phyloP scores from a whole-genome alignment of 371 early-diverging fungal genomes.

The Apophysomyces elegans region DNA sequence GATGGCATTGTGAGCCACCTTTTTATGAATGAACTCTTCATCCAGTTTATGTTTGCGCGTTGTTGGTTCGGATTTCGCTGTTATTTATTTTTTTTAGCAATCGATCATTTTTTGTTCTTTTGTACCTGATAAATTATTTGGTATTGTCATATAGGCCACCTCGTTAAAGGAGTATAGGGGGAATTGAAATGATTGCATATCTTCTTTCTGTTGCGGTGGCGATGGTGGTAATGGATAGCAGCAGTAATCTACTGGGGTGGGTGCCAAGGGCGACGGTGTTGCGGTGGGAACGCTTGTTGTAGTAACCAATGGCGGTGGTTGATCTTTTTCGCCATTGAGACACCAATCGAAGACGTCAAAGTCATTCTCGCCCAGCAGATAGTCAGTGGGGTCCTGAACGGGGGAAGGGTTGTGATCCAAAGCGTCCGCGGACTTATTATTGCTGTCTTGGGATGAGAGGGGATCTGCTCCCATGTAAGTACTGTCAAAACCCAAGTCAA shows the following conservation, averaged over 20 bases:
- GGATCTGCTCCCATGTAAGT: background rate
- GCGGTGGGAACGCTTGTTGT: background rate
- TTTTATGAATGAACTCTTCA: slow-evolving; percentile 47
- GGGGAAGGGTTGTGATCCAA: slow-evolving; percentile 1
- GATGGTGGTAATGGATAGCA: slow-evolving; percentile 3
- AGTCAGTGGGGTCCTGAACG: background rate
- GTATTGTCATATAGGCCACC: background rate
- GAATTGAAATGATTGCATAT: background rate
- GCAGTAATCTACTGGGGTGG: background rate
- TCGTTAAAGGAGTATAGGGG: background rate
- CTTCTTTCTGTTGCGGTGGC: background rate
- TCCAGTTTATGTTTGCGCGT: background rate
- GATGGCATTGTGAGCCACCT: slow-evolving; percentile 89
- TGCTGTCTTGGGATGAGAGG: background rate
- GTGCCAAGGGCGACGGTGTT: background rate
- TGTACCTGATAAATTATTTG: background rate
- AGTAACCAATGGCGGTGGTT: slow-evolving; percentile 5
- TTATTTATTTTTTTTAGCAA: background rate
- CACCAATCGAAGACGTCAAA: slow-evolving; percentile 8
- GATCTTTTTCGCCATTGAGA: background rate
- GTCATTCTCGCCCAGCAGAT: slow-evolving; percentile 2
- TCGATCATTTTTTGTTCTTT: background rate
- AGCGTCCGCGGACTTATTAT: background rate
- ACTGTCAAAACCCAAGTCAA: background rate
- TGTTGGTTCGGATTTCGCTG: background rate